Percentiles rank a stretch among this genome's conserved stretches.
Conservation (phyloP, 176 grass and related monocot genomes). For the Rhynchospora tenuis region DNA sequence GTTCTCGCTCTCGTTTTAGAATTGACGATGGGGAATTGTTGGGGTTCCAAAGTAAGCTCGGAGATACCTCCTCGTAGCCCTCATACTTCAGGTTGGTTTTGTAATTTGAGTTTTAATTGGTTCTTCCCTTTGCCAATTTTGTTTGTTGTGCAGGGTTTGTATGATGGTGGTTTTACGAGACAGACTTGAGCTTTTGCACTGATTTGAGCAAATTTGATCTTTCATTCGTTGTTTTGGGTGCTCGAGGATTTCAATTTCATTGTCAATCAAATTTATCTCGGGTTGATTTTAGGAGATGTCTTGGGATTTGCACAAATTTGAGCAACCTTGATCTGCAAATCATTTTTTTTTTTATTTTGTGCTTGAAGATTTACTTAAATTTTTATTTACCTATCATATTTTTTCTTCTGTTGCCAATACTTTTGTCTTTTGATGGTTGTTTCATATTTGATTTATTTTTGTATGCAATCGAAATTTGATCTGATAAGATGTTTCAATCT, state of each 20-base stretch:
- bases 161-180: neutral
- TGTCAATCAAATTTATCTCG: neutral
- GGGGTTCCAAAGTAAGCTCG: conserved; percentile 24
- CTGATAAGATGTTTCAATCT: neutral
- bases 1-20: neutral
- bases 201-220: conserved; percentile 1
- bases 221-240: neutral
- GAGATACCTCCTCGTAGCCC: conserved; percentile 18
- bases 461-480: neutral
- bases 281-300: neutral
- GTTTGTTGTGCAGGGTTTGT: neutral
- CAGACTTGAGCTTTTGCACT: neutral
- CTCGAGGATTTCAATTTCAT: neutral
- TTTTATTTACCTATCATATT: neutral
- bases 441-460: conserved; percentile 1
- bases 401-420: neutral
- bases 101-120: neutral
- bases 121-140: neutral
- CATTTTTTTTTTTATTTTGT: neutral
- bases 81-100: conserved; percentile 34
- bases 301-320: neutral
- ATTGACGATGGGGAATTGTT: conserved; percentile 65
- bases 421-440: neutral
- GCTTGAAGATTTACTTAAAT: neutral
- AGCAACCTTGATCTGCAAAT: neutral